phyloP scores from a whole-genome alignment of 2,329 filamentous ascomycete species.

The Alternaria angustiovoidea region DNA sequence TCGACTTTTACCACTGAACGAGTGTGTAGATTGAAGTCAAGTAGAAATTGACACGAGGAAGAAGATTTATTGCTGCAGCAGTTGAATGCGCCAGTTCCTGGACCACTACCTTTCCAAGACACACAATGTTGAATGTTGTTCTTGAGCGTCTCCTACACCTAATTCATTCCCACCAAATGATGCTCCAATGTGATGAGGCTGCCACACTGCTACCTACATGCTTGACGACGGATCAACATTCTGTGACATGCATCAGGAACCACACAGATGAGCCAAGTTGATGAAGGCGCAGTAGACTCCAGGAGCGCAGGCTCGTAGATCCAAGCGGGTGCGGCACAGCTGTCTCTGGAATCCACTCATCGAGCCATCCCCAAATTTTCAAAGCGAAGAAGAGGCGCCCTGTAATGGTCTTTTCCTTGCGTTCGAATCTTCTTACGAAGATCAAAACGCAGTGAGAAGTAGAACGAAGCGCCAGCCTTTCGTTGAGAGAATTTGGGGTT shows the following conservation, averaged over 20 bases:
- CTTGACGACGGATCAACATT: not conserved
- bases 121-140: not conserved
- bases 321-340: not conserved
- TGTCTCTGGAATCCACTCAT: not conserved
- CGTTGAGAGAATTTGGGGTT: not conserved
- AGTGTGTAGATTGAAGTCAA: not conserved
- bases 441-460: constrained; percentile 1
- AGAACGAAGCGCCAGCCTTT: not conserved
- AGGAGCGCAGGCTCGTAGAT: not conserved
- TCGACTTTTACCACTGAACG: too few relatives aligned
- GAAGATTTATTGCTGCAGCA: not conserved
- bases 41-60: not conserved
- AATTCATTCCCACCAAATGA: not conserved
- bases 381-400: not conserved
- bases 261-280: not conserved
- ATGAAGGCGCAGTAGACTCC: not conserved
- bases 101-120: not conserved
- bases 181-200: not conserved
- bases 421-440: not conserved
- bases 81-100: not conserved
- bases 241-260: not conserved
- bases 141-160: not conserved
- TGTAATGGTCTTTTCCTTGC: not conserved
- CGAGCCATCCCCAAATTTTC: not conserved
- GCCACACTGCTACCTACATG: not conserved